These are phyloP conservation scores for Andrographis paniculata DNA, from an alignment of 305 asterid species.

Conservation along the genomic window DNA sequence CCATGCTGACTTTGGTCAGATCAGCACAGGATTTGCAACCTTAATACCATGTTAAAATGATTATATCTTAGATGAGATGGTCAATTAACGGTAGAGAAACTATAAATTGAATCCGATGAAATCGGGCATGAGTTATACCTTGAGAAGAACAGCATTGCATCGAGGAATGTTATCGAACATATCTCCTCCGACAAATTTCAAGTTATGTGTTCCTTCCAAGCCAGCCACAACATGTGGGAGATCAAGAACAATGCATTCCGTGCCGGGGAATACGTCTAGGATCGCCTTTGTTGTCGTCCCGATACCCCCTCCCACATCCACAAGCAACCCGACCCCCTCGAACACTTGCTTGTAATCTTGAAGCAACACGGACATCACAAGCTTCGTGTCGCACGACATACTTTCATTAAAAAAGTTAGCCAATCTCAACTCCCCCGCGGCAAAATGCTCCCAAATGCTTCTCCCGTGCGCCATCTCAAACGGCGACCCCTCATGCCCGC, in stretches of 20 bases:
- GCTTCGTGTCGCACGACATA: constrained; percentile 15
- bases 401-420: constrained; percentile 1
- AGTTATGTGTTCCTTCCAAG: constrained; percentile 6
- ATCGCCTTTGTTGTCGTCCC: constrained; percentile 5
- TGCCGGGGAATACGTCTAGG: constrained; percentile 7
- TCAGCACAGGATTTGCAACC: no score
- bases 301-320: constrained; percentile 16
- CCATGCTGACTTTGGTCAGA: no score
- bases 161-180: constrained; percentile 14
- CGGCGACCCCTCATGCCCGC: constrained; percentile 4
- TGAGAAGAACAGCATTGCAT: constrained; percentile 9
- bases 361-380: background rate
- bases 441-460: constrained; percentile 3
- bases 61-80: no score
- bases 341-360: constrained; percentile 9
- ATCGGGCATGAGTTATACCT: no score
- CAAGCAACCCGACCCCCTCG: constrained; percentile 10
- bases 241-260: constrained; percentile 14
- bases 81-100: no score
- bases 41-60: no score
- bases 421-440: background rate
- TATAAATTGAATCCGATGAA: no score
- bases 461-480: constrained; percentile 13
- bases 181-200: constrained; percentile 13
- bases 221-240: constrained; percentile 8